phyloP scores from a whole-genome alignment of 306 rosid genomes.

The Senna tora region DNA sequence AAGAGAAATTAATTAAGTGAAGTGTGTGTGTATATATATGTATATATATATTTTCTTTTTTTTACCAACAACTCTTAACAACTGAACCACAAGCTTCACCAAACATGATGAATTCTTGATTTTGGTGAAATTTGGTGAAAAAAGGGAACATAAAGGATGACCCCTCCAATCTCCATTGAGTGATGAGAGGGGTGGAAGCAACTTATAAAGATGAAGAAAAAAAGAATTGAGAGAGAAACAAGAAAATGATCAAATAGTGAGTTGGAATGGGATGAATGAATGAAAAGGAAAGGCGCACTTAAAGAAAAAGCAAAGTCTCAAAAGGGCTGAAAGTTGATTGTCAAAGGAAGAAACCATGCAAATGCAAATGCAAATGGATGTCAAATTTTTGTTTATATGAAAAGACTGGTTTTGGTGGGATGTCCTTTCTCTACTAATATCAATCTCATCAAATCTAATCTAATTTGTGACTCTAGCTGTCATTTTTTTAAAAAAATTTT shows the following conservation, averaged over 20 bases:
- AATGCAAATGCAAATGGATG: too few species aligned
- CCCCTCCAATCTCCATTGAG: too few species aligned
- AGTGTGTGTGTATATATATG: too few species aligned
- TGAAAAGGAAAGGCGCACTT: constrained; percentile 55
- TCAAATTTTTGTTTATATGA: constrained; percentile 46
- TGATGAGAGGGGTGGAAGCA: not conserved
- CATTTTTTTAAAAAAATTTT: too few species aligned
- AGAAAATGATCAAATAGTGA: constrained; percentile 46
- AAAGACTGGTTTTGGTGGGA: constrained; percentile 65
- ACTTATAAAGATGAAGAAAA: constrained; percentile 24
- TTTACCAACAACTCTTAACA: constrained; percentile 40
- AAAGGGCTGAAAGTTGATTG: constrained; percentile 88
- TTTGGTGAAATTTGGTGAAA: constrained; percentile 32
- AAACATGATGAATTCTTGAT: not conserved
- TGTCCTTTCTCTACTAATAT: constrained; percentile 46
- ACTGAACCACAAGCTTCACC: constrained; percentile 23
- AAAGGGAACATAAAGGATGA: not conserved
- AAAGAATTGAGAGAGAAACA: constrained; percentile 37
- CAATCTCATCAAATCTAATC: not conserved
- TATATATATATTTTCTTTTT: too few species aligned
- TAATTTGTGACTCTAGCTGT: constrained; percentile 16
- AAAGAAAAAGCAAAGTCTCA: constrained; percentile 52
- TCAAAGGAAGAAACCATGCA: constrained; percentile 58
- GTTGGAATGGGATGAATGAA: constrained; percentile 41
- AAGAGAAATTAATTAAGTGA: too few species aligned